phyloP scores from a whole-genome alignment of 2,329 filamentous ascomycete genomes.

The Cercospora nicotianae region DNA sequence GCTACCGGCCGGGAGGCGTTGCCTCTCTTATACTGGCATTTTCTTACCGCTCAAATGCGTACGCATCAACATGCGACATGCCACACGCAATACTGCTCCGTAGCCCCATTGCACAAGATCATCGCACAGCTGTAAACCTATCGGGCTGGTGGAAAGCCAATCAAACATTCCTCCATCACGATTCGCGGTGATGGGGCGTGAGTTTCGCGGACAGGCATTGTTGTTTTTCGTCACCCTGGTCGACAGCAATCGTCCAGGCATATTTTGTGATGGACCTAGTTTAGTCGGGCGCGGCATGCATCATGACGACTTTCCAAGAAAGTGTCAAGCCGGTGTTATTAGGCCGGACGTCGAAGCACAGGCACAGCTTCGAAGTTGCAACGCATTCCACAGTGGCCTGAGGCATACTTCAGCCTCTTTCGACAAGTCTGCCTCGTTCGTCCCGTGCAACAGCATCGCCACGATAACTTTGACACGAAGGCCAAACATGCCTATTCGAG shows the following conservation, averaged over 20 bases:
- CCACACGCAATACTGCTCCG: background rate
- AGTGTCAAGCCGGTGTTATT: slow-evolving; percentile 4
- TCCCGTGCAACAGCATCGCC: background rate
- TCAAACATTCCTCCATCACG: background rate
- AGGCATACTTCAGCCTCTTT: background rate
- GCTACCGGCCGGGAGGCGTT: background rate
- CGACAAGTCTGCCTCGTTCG: background rate
- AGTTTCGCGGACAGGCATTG: background rate
- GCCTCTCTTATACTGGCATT: background rate
- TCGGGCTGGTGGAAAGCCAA: background rate
- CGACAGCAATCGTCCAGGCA: background rate
- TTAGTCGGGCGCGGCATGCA: slow-evolving; percentile 5
- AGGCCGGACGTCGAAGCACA: background rate
- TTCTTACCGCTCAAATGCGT: background rate
- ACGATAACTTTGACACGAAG: background rate
- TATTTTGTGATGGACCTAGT: background rate
- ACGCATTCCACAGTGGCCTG: background rate
- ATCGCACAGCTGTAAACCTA: background rate
- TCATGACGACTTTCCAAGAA: slow-evolving; percentile 3
- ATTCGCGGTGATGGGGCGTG: background rate
- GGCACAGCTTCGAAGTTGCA: background rate
- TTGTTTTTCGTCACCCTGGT: background rate
- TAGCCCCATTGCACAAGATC: background rate
- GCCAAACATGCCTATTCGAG: background rate
- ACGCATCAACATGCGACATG: background rate